Conservation (phyloP, 1,284 basidiomycete species). For the Sporisorium sorghi region DNA sequence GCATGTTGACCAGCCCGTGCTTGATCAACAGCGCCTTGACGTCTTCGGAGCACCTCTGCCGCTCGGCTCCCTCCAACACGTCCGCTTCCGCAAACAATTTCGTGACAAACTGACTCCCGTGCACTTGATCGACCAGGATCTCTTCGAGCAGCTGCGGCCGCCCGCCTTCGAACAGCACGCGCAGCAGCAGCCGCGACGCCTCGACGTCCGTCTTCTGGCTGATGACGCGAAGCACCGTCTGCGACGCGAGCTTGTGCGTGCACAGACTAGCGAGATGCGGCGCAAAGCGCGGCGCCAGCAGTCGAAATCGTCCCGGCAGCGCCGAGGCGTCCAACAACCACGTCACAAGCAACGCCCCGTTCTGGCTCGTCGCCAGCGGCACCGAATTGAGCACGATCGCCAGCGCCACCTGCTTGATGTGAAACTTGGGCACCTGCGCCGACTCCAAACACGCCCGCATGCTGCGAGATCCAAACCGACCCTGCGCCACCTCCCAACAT, state of each 20-base stretch:
- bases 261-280: slow-evolving; percentile 95
- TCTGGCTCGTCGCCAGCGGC: slow-evolving; percentile 95
- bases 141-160: slow-evolving; percentile 90
- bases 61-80: slow-evolving; percentile 76
- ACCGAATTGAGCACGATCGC: slow-evolving; percentile 97
- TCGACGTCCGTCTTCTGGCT: slow-evolving; percentile 67
- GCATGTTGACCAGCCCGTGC: slow-evolving; percentile 61
- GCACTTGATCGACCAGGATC: slow-evolving; percentile 76
- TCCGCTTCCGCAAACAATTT: slow-evolving; percentile 79
- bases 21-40: slow-evolving; percentile 54
- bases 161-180: slow-evolving; percentile 72
- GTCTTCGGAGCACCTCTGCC: slow-evolving; percentile 77
- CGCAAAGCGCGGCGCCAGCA: slow-evolving; percentile 92
- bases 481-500: slow-evolving; percentile 97
- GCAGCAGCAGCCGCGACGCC: slow-evolving; percentile 65
- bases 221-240: slow-evolving; percentile 82
- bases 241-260: slow-evolving; percentile 95
- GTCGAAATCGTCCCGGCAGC: slow-evolving; percentile 89
- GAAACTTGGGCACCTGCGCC: slow-evolving; percentile 75
- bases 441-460: slow-evolving; percentile 97
- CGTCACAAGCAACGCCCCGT: slow-evolving; percentile 91
- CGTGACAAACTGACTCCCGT: slow-evolving; percentile 91
- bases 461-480: slow-evolving; percentile 94
- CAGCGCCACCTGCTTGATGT: slow-evolving; percentile 86
- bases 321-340: slow-evolving; percentile 96